phyloP scores from a whole-genome alignment of 768 basidiomycete genomes.

The Boletus rex-veris region DNA sequence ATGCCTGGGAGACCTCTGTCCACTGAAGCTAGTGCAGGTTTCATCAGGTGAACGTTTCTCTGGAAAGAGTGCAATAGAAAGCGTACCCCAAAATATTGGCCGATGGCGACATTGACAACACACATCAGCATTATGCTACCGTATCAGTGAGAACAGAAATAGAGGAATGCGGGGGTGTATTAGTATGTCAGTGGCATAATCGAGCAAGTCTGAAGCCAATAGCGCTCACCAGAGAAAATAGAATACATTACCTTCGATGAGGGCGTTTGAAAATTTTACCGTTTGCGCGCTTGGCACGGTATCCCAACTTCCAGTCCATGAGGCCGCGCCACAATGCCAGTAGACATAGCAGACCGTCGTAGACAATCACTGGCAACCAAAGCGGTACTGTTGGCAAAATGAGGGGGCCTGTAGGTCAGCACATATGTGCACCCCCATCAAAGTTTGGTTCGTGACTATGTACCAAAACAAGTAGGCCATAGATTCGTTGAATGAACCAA shows the following conservation, averaged over 20 bases:
- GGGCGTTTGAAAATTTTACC: constrained; percentile 1
- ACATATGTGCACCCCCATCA: no score
- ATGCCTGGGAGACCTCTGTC: constrained; percentile 3
- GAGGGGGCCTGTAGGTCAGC: no score
- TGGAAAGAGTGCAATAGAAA: not conserved
- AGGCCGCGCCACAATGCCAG: constrained; percentile 6
- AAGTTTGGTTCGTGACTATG: constrained; percentile 2
- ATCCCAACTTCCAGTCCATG: not conserved
- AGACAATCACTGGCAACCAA: constrained; percentile 7
- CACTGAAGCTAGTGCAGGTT: not conserved
- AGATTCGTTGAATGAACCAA: no score
- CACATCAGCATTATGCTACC: constrained; percentile 14
- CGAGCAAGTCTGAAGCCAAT: no score
- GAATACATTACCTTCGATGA: constrained; percentile 10
- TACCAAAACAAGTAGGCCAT: no score
- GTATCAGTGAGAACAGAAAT: constrained; percentile 15
- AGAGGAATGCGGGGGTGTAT: no score
- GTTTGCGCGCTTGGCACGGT: not conserved
- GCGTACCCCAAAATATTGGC: constrained; percentile 1
- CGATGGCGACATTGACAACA: not conserved
- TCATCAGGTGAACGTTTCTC: not conserved
- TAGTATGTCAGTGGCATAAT: no score
- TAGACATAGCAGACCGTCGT: constrained; percentile 3
- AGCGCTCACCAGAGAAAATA: constrained; percentile 14
- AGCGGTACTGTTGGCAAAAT: not conserved